Base-by-base conservation (phyloP, 768 basidiomycete species). In the Boletellus ananiceps region DNA sequence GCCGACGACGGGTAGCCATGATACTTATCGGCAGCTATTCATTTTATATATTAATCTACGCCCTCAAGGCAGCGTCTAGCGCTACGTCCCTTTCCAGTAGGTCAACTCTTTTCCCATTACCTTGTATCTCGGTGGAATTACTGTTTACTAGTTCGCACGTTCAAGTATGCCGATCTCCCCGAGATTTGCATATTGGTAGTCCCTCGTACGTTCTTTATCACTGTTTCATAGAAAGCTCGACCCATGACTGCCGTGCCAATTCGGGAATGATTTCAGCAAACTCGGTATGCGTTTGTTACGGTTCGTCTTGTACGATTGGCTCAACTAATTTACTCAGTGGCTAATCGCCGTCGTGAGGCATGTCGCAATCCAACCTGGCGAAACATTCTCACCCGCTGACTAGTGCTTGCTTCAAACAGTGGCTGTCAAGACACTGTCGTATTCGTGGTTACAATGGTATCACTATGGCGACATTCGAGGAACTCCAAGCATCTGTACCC, bases 11-110 rank as follows among this genome's bases (percentile, higher is more conserved):
- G 23, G 23, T 42, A n/a, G 40, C 46, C 16, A 19, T 14, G 12
- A 7, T 29, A 8, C 38, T 60, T 5, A 21, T 60, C 8, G 39
- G 16, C 16, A 32, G 44, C 14, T 60, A 60, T 34, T 4, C 16
- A 9, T 5, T 16, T 8, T 58, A 56, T 16, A 5, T 60, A 23
- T 8, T 51, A n/a, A 11, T 49, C 9, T 2, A 32, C 12, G 7
- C 58, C 4, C 8, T 33, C 11, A 14, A 31, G 23, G 13, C 21
- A 4, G 5, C n/a, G 3, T 32, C 19, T 16, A 23, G 18, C 1
- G 18, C 40, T 1, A 19, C 8, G 4, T 8, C 35, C 6, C 9
- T 44, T 8, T 46, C 18, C 6, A 32, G 52, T 54, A 31, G 8
- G 48, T 50, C 14, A 8, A 12, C 8, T 18, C 31, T 16, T 9